Evolutionary conservation across 139 green algal species (phyloP).

Genomic region (Auxenochlorella pyrenoidosa): DNA sequence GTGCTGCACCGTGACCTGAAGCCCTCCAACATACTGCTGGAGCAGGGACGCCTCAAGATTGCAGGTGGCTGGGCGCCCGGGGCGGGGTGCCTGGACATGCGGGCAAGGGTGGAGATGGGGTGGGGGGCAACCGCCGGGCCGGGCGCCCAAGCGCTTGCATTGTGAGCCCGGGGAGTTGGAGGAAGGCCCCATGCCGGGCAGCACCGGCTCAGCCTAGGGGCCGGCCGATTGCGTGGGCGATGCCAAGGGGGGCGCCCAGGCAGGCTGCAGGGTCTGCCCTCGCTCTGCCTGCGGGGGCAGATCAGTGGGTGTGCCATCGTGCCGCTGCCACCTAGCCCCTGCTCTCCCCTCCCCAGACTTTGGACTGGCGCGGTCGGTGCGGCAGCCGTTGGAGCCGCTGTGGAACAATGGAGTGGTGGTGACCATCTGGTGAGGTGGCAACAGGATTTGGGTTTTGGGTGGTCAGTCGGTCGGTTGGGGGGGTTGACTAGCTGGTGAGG

Average conservation of each 20-base stretch:
- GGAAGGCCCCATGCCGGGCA: no score
- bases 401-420: conserved; percentile 83
- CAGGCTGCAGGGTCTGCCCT: no score
- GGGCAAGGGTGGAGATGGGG: no score
- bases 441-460: neutral
- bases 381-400: conserved; percentile 65
- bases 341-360: conserved; percentile 49
- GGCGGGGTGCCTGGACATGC: neutral
- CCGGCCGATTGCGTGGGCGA: no score
- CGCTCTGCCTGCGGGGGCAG: no score
- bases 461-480: neutral
- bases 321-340: neutral
- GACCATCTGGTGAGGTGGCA: conserved; percentile 72
- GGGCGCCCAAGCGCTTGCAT: no score
- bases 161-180: no score
- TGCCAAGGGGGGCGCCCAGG: no score
- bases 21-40: conserved; percentile 82
- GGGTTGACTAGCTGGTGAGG: no score
- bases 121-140: no score
- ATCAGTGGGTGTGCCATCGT: no score
- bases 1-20: conserved; percentile 87
- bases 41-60: conserved; percentile 44
- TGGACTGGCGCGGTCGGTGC: conserved; percentile 70
- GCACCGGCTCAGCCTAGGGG: no score
- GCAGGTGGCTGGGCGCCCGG: conserved; percentile 13